phyloP scores from a whole-genome alignment of 176 grass and related monocot species.

The Oryza nivara region DNA sequence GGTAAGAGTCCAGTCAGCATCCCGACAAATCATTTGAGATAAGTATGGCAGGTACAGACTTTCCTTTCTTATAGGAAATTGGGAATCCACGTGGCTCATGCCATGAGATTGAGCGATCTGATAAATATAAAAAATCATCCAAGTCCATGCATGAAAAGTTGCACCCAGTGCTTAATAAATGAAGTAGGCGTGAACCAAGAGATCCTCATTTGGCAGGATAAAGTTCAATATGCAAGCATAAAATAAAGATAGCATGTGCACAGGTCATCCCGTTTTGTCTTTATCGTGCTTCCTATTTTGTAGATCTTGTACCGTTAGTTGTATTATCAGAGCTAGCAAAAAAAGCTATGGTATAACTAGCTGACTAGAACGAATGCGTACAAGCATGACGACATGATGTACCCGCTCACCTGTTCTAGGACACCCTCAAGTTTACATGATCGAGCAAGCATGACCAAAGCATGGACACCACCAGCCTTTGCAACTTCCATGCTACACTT shows the following conservation, averaged over 20 bases:
- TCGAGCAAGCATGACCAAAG: slow-evolving; percentile 92
- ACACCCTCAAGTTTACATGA: slow-evolving; percentile 94
- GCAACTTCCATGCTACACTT: slow-evolving; percentile 99
- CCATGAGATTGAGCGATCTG: slow-evolving; percentile 11
- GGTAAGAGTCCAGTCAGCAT: slow-evolving; percentile 13
- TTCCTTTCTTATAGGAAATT: slow-evolving; percentile 22
- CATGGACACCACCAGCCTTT: slow-evolving; percentile 90
- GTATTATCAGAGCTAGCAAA: slow-evolving; percentile 23
- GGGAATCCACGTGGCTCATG: slow-evolving; percentile 9
- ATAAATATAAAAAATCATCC: slow-evolving; percentile 20
- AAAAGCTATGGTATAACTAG: slow-evolving; percentile 2
- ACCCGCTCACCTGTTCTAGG: slow-evolving; percentile 78
- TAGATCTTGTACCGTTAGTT: background rate
- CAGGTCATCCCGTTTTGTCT: slow-evolving; percentile 21
- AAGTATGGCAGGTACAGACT: slow-evolving; percentile 6
- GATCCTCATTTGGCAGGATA: slow-evolving; percentile 21
- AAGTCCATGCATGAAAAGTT: slow-evolving; percentile 20
- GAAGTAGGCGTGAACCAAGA: slow-evolving; percentile 20
- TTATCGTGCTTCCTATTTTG: slow-evolving; percentile 8
- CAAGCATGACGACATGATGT: slow-evolving; percentile 23
- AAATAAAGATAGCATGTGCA: background rate
- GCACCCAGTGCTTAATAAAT: slow-evolving; percentile 14
- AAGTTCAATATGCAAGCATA: slow-evolving; percentile 31
- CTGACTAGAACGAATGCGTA: slow-evolving; percentile 15
- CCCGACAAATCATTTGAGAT: slow-evolving; percentile 13